Evolutionary conservation across 2,329 filamentous ascomycete species (phyloP), one percentile per base, ranked within the genome.

Genomic region (Neonectria neomacrospora): DNA sequence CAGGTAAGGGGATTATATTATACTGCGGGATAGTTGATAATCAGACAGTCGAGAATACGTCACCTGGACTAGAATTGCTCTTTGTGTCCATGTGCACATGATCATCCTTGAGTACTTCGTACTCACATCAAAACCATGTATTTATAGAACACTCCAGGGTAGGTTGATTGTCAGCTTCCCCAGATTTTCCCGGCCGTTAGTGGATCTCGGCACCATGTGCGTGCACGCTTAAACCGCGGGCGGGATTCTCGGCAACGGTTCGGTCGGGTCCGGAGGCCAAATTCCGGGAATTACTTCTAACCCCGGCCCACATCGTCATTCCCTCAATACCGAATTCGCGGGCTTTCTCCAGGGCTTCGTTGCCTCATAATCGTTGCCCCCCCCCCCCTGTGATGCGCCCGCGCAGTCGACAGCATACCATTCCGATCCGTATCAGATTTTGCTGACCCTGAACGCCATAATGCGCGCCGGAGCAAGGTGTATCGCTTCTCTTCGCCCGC

Each of bases 271-370:
- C 34, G 56, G 54, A 8, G 37, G 58, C 61, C 59, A 61, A 56
- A 47, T 55, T 39, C 66, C 71, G 70, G 71, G 64, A 42, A 65
- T 68, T 65, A 73, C 63, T 69, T 73, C 63, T 73, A 69, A 68
- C 54, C 58, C 71, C 71, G 68, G 62, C 68, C 71, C 71, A 71
- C 71, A 63, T 48, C 56, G 64, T 70, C 69, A 65, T 73, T 57
- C 60, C 58, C 69, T 65, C 61, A 68, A 73, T 60, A 58, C 68
- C 70, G 64, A 69, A 63, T 67, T 72, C 63, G 69, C 69, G 67
- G 67, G 61, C 54, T 67, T 64, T 67, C 63, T 66, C 65, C 64
- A 67, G 56, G 68, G 54, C 30, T 57, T 62, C 28, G 58, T 39
- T 55, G 53, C 55, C 60, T 59, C 61, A 52, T 51, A 62, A 45